These are phyloP conservation scores for Aaosphaeria pasadenensis DNA, from an alignment of 2,329 filamentous ascomycete genomes.

Conservation along the genomic window DNA sequence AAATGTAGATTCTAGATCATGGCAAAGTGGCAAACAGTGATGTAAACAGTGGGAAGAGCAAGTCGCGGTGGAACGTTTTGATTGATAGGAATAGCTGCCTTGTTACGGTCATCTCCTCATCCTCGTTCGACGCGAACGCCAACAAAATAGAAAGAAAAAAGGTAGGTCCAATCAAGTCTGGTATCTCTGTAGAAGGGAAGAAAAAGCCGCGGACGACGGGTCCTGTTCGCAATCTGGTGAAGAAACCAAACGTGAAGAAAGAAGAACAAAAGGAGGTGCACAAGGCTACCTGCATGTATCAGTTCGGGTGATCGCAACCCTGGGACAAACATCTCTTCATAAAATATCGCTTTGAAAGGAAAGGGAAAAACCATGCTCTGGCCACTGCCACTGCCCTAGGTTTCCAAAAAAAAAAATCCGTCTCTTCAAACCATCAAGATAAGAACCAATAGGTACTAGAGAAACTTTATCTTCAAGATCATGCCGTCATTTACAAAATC, in stretches of 20 bases:
- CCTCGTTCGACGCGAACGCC: constrained; percentile 4
- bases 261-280: neutral
- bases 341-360: neutral
- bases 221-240: constrained; percentile 3
- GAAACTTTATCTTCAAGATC: constrained; percentile 4
- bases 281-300: constrained; percentile 1
- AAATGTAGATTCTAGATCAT: no score
- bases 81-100: constrained; percentile 2
- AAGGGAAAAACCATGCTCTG: no score
- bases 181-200: constrained; percentile 5
- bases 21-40: no score
- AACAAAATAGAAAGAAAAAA: constrained; percentile 1
- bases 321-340: neutral
- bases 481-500: constrained; percentile 12
- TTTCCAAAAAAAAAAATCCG: constrained; percentile 4
- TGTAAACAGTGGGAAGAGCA: neutral
- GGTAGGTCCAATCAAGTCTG: constrained; percentile 4
- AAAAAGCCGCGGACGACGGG: constrained; percentile 6
- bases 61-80: constrained; percentile 1
- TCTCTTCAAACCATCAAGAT: constrained; percentile 1
- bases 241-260: neutral
- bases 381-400: neutral
- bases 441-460: constrained; percentile 2
- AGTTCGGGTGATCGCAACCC: neutral
- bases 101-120: constrained; percentile 1